These are phyloP conservation scores for Saccharomycopsis fermentans DNA, from an alignment of 805 yeast genomes.

Conservation along the genomic window DNA sequence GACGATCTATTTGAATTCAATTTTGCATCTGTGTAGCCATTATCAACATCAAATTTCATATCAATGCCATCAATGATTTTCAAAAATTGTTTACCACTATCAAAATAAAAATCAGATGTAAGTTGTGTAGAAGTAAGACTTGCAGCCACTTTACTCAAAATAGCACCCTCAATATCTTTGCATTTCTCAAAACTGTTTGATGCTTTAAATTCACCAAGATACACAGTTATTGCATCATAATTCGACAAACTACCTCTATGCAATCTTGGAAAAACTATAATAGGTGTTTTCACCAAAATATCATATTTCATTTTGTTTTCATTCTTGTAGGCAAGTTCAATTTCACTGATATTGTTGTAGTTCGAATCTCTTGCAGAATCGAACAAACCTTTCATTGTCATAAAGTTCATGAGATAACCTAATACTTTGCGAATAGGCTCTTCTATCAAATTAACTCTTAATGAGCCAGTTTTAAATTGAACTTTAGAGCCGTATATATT, in stretches of 20 bases:
- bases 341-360: conserved; percentile 63
- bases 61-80: conserved; percentile 62
- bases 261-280: conserved; percentile 62
- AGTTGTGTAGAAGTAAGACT: conserved; percentile 67
- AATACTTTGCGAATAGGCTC: conserved; percentile 63
- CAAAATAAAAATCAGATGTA: conserved; percentile 48
- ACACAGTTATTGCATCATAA: conserved; percentile 56
- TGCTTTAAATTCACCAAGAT: conserved; percentile 76
- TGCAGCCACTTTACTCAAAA: conserved; percentile 47
- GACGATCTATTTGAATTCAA: conserved; percentile 33
- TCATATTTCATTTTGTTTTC: conserved; percentile 62
- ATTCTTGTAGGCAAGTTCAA: conserved; percentile 39
- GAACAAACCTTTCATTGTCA: conserved; percentile 78
- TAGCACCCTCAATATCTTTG: conserved; percentile 15
- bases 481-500: conserved; percentile 44
- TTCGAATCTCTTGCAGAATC: conserved; percentile 88
- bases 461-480: conserved; percentile 63
- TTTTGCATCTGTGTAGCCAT: conserved; percentile 26
- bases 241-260: conserved; percentile 30
- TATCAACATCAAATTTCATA: conserved; percentile 47
- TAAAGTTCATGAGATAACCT: conserved; percentile 61
- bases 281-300: conserved; percentile 69
- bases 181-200: conserved; percentile 43
- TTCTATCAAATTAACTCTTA: conserved; percentile 70
- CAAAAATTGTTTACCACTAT: conserved; percentile 38